Conservation (phyloP, 345 rosid genomes). For the Diplotaxis tenuifolia region DNA sequence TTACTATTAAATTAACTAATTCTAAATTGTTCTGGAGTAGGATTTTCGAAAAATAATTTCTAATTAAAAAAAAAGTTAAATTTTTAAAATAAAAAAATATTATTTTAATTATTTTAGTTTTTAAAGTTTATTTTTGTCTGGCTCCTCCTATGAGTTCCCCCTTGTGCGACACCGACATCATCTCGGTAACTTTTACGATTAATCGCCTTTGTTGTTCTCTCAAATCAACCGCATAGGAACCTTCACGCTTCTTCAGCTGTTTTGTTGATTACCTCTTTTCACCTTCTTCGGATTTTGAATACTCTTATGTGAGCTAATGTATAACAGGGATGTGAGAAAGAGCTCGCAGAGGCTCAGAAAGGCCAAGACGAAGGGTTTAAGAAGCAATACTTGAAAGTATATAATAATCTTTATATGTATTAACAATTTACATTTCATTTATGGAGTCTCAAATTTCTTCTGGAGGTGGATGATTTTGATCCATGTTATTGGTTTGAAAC, state of each 20-base stretch:
- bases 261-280: not conserved
- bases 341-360: conserved; percentile 58
- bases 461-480: not conserved
- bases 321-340: conserved; percentile 70
- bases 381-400: conserved; percentile 80
- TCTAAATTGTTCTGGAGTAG: no score
- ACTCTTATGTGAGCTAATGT: not conserved
- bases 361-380: conserved; percentile 47
- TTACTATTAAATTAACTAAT: no score
- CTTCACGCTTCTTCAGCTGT: not conserved
- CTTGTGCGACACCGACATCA: conserved; percentile 70
- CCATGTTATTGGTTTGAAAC: conserved; percentile 2
- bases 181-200: conserved; percentile 42
- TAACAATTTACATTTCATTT: no score
- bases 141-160: conserved; percentile 62
- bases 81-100: no score
- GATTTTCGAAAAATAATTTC: no score
- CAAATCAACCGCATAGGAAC: not conserved
- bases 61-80: no score
- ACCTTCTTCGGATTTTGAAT: not conserved
- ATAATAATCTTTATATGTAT: not conserved
- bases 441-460: no score
- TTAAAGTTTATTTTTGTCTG: no score
- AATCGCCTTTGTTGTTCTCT: not conserved
- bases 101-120: no score